Conservation (phyloP, 257 asterid species). For the Misopates orontium region DNA sequence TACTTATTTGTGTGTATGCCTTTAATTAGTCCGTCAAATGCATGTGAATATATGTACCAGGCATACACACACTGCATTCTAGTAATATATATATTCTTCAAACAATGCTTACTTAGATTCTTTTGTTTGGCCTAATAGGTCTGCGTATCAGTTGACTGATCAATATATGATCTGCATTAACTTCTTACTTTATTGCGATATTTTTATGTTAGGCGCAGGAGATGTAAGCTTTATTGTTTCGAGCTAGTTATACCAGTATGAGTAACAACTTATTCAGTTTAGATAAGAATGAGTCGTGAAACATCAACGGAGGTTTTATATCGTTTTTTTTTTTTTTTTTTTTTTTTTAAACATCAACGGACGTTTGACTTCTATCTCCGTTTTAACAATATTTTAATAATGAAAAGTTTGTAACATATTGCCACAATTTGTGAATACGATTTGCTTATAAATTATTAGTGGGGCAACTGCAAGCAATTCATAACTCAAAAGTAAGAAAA, state of each 20-base stretch:
- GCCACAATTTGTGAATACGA: conserved; percentile 5
- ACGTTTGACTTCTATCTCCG: too few relatives aligned
- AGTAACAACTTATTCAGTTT: too few relatives aligned
- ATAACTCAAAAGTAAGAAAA: too few relatives aligned
- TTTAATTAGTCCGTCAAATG: conserved; percentile 36
- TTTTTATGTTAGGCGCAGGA: not conserved
- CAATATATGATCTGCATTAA: conserved; percentile 16
- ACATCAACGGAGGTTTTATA: too few relatives aligned
- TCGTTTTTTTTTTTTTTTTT: too few relatives aligned
- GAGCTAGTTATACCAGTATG: not conserved
- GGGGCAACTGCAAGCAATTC: not conserved
- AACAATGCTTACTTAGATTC: conserved; percentile 23
- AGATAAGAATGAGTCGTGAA: too few relatives aligned
- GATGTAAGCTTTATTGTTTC: not conserved
- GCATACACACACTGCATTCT: conserved; percentile 4
- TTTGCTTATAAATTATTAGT: conserved; percentile 18
- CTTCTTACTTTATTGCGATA: not conserved
- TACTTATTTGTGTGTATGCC: too few relatives aligned
- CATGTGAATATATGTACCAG: conserved; percentile 1
- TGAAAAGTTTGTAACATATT: not conserved
- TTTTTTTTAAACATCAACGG: too few relatives aligned
- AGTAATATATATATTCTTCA: conserved; percentile 10
- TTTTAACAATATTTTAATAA: too few relatives aligned
- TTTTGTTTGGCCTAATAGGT: conserved; percentile 18
- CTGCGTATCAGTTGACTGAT: too few relatives aligned